Percentiles rank a stretch among this genome's conserved stretches.
phyloP scores from a whole-genome alignment of 2,329 filamentous ascomycete species.

The Knoxdaviesia proteae region DNA sequence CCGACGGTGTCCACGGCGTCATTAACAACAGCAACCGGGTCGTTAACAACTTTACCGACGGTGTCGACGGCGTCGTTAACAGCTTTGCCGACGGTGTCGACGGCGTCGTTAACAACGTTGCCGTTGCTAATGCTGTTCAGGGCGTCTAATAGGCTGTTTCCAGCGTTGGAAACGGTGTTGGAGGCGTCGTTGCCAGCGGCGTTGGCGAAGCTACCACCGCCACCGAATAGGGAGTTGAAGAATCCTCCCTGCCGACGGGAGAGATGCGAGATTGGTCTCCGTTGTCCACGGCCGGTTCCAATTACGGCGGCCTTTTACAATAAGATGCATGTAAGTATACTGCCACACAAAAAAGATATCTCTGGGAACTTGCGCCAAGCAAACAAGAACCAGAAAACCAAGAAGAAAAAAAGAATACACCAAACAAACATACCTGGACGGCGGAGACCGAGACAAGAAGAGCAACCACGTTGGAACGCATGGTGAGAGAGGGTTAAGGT shows the following conservation, averaged over 20 bases:
- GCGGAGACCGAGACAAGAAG: constrained; percentile 3
- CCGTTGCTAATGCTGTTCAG: neutral
- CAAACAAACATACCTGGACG: constrained; percentile 1
- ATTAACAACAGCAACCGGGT: neutral
- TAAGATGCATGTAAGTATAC: neutral
- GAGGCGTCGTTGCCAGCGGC: constrained; percentile 2
- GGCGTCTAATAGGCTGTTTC: too few relatives aligned
- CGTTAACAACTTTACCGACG: neutral
- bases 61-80: neutral
- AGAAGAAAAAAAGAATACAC: constrained; percentile 1
- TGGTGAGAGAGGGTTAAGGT: too few relatives aligned
- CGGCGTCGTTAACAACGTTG: neutral
- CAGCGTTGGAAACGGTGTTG: too few relatives aligned
- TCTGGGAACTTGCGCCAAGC: neutral
- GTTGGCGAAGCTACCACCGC: neutral
- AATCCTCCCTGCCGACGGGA: neutral
- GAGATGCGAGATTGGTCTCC: neutral
- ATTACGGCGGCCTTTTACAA: neutral
- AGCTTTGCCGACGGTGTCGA: neutral
- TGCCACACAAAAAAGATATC: neutral
- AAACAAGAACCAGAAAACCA: constrained; percentile 3
- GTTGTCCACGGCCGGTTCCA: neutral
- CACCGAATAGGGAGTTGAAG: neutral
- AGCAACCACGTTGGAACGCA: neutral
- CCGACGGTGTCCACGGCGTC: neutral